Evolutionary conservation across 345 rosid genomes (phyloP).

Genomic region (Citrus reticulata): DNA sequence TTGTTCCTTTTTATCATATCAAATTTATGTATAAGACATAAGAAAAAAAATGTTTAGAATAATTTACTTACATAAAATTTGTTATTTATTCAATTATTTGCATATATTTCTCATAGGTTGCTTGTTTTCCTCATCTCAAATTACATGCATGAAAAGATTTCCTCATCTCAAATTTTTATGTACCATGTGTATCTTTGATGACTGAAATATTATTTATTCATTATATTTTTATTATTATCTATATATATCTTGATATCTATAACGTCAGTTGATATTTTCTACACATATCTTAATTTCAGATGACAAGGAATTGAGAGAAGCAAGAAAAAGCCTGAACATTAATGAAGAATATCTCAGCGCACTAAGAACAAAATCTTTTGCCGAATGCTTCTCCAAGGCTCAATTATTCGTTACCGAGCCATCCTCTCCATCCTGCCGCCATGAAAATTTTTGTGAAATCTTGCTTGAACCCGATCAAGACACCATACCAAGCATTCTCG

Average conservation of each 20-base stretch:
- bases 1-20: no score
- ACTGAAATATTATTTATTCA: no score
- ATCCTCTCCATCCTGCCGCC: constrained; percentile 17
- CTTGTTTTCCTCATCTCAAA: not conserved
- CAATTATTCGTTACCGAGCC: constrained; percentile 22
- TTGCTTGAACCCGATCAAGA: constrained; percentile 44
- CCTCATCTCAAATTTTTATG: not conserved
- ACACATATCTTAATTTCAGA: constrained; percentile 13
- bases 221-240: no score
- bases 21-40: no score
- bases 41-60: no score
- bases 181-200: no score
- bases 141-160: not conserved
- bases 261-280: not conserved
- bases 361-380: constrained; percentile 41
- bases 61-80: no score
- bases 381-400: constrained; percentile 37
- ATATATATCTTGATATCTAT: not conserved
- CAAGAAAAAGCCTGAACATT: constrained; percentile 28
- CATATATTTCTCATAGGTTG: not conserved
- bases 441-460: constrained; percentile 19
- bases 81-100: no score
- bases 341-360: constrained; percentile 40
- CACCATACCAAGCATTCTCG: constrained; percentile 29
- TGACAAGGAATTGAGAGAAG: constrained; percentile 17